Base-by-base conservation (phyloP, 2,329 filamentous ascomycete species). In the Gaeumannomyces sp. region DNA sequence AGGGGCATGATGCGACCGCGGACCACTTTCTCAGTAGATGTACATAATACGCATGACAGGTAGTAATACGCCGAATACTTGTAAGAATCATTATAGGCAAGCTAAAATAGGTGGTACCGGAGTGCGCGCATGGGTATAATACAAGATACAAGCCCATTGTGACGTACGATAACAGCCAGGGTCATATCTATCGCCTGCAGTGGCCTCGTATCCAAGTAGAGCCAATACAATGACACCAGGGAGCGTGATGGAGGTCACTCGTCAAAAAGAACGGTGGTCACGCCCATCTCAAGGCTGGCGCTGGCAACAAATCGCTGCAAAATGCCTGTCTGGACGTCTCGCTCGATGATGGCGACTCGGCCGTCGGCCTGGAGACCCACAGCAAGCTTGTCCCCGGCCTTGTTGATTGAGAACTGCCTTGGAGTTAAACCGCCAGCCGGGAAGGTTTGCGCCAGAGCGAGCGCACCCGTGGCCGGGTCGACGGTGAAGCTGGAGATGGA, bases 341-440 rank as follows among this genome's bases (percentile, higher is more conserved):
- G 80, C 70, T 77, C 73, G 61, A 90, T 83, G 62, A 93, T 75
- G 8, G 83, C 84, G 1, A 91, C 84, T 35, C 82, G 84, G 38
- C 80, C 78, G 62, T 85, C 85, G 22, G 76, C 75, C 75, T 92
- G 88, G 68, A 90, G 79, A 0, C 83, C 89, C 33, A 92, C 84
- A 1, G 87, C 89, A 3, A 92, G 76, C 66, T 89, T 75, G 64
- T 81, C 81, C 1, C 89, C 90, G 14, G 81, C 83, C 67, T 80
- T 81, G 74, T 89, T 92, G 65, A 91, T 76, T 62, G 81, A 83
- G 73, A 91, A 89, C 57, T 89, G 88, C 28, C 90, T 82, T 0
- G 91, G 90, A 64, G 81, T 83, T 10, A 77, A 74, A 2, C 91
- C 91, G 61, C 88, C 88, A 0, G 86, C 83, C 0, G 89, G 80